Evolutionary conservation across 345 rosid species (phyloP).

Genomic region (Clausena lansium): DNA sequence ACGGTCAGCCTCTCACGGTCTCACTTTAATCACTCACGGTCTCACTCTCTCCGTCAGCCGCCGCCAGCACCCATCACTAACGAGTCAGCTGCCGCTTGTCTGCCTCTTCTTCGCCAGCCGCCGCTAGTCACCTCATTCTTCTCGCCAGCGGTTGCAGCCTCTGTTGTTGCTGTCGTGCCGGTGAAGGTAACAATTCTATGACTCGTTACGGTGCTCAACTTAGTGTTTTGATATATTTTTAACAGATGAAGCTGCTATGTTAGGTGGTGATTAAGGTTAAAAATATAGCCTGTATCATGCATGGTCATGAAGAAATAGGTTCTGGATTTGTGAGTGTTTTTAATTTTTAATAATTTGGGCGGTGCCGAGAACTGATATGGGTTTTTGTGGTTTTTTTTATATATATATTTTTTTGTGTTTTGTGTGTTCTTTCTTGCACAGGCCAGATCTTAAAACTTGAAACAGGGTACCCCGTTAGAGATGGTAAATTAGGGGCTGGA

Average conservation of each 20-base stretch:
- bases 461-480: conserved; percentile 35
- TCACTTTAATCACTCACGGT: too few relatives aligned
- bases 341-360: not conserved
- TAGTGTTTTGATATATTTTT: conserved; percentile 30
- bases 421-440: conserved; percentile 40
- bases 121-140: too few relatives aligned
- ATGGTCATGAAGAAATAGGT: conserved; percentile 17
- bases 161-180: too few relatives aligned
- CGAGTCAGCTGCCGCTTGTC: too few relatives aligned
- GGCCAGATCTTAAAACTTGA: conserved; percentile 52
- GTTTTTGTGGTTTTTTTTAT: conserved; percentile 40
- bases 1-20: too few relatives aligned
- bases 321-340: not conserved
- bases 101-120: too few relatives aligned
- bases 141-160: too few relatives aligned
- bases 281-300: not conserved
- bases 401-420: conserved; percentile 24
- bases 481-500: conserved; percentile 27
- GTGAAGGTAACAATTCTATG: too few relatives aligned
- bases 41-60: too few relatives aligned
- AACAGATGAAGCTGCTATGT: conserved; percentile 27
- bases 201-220: conserved; percentile 43
- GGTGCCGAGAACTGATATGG: conserved; percentile 56
- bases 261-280: conserved; percentile 20
- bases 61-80: too few relatives aligned